phyloP scores from a whole-genome alignment of 345 rosid species.

The Populus simonii region DNA sequence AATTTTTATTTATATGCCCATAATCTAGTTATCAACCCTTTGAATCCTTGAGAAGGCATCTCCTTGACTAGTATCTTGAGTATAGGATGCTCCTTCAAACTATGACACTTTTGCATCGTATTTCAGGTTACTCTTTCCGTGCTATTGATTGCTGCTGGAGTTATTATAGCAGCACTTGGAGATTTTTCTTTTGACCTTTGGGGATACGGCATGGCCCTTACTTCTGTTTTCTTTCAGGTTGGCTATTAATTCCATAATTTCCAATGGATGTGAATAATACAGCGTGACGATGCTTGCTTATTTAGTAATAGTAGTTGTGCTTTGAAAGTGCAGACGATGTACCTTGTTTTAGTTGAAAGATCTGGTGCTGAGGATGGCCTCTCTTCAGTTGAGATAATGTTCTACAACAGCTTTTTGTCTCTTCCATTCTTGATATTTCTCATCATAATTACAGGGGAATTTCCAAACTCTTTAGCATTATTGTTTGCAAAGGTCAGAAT shows the following conservation, averaged over 20 bases:
- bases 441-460: slow-evolving; percentile 77
- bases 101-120: slow-evolving; percentile 16
- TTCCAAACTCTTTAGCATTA: slow-evolving; percentile 70
- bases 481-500: slow-evolving; percentile 79
- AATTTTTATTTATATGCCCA: not conserved
- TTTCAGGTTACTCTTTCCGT: slow-evolving; percentile 87
- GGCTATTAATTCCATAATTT: slow-evolving; percentile 1
- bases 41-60: slow-evolving; percentile 3
- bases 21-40: not conserved
- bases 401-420: slow-evolving; percentile 88
- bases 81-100: not conserved
- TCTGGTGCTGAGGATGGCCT: slow-evolving; percentile 97
- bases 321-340: slow-evolving; percentile 75
- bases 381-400: slow-evolving; percentile 90
- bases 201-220: slow-evolving; percentile 88
- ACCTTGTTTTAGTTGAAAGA: slow-evolving; percentile 92
- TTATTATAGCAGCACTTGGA: slow-evolving; percentile 84
- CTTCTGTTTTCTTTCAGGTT: slow-evolving; percentile 92
- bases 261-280: not conserved
- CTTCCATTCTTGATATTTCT: slow-evolving; percentile 78
- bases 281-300: slow-evolving; percentile 3
- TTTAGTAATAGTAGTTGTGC: slow-evolving; percentile 7
- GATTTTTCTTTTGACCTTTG: slow-evolving; percentile 89
- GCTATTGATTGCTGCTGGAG: slow-evolving; percentile 76
- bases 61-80: not conserved